A percentile compares a stretch with the other conserved stretches of the same genome.
These are phyloP conservation scores for Raffaelea ambrosiae DNA, from an alignment of 2,329 filamentous ascomycete species.

Conservation along the genomic window DNA sequence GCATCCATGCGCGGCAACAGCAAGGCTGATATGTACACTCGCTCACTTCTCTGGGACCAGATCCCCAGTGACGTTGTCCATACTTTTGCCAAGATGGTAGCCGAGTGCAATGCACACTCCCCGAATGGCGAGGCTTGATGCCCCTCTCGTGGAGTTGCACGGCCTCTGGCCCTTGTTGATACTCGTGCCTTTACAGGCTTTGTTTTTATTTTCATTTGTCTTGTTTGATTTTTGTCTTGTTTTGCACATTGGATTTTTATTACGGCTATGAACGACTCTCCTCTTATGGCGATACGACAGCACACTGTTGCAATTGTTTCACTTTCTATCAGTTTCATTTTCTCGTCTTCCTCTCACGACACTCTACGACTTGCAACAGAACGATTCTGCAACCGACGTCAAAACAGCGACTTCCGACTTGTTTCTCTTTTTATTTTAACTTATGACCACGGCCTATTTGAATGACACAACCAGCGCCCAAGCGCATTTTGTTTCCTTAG, in stretches of 20 bases:
- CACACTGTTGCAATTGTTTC: background rate
- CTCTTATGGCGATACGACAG: background rate
- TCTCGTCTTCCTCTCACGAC: too few species aligned
- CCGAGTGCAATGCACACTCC: constrained; percentile 51
- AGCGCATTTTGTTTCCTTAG: constrained; percentile 1
- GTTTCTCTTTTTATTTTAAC: background rate
- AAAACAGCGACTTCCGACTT: background rate
- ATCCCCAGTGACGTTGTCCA: constrained; percentile 86
- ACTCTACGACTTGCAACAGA: background rate
- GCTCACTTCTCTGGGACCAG: constrained; percentile 88
- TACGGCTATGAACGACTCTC: constrained; percentile 6
- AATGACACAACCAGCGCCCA: background rate
- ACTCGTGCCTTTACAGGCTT: too few species aligned
- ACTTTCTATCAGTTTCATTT: too few species aligned
- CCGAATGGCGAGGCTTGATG: constrained; percentile 4
- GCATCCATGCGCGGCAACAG: constrained; percentile 65
- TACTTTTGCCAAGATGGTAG: constrained; percentile 86
- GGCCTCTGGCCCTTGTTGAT: constrained; percentile 17
- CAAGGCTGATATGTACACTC: constrained; percentile 85
- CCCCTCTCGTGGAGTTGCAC: constrained; percentile 8
- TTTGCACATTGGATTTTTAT: constrained; percentile 11
- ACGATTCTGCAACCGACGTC: background rate
- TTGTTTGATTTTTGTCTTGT: constrained; percentile 13
- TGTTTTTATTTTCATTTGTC: background rate
- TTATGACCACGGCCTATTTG: background rate